Evolutionary conservation across 192 early-diverging fungal species (phyloP).

Genomic region (Podila epigama): DNA sequence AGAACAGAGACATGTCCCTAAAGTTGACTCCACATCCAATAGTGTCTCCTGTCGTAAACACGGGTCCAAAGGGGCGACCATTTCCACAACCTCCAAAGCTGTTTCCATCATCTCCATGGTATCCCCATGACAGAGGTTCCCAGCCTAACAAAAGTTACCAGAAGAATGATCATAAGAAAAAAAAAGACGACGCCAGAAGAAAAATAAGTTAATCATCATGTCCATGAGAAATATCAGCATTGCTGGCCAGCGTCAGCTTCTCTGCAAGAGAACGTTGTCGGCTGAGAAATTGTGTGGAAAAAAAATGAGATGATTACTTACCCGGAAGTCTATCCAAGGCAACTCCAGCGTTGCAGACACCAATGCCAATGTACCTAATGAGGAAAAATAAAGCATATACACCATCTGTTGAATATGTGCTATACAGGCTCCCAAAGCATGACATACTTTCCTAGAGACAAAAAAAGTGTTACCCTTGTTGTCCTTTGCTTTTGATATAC

Average conservation of each 20-base stretch:
- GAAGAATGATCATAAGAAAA: background rate
- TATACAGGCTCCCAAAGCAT: too few species aligned
- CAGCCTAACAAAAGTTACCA: slow-evolving; percentile 69
- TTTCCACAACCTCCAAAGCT: slow-evolving; percentile 77
- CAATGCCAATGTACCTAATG: slow-evolving; percentile 81
- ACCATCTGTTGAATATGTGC: background rate
- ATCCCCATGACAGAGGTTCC: slow-evolving; percentile 92
- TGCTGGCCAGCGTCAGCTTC: too few species aligned
- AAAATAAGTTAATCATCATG: too few species aligned
- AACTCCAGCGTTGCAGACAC: slow-evolving; percentile 70
- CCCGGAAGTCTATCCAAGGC: slow-evolving; percentile 80
- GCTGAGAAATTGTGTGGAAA: background rate
- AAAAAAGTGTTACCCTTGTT: slow-evolving; percentile 67
- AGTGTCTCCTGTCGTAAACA: slow-evolving; percentile 90
- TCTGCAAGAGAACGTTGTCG: too few species aligned
- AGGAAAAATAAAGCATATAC: slow-evolving; percentile 19
- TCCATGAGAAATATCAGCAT: too few species aligned
- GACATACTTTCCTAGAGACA: too few species aligned
- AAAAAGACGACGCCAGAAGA: background rate
- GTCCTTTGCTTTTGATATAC: slow-evolving; percentile 82
- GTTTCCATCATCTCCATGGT: slow-evolving; percentile 97
- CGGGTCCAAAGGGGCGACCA: slow-evolving; percentile 86
- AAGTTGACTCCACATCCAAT: slow-evolving; percentile 96
- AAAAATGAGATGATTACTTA: slow-evolving; percentile 33
- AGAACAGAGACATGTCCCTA: slow-evolving; percentile 75